Base-by-base conservation (phyloP, 352 stramenopile genomes). In the Thraustochytrium sp. region DNA sequence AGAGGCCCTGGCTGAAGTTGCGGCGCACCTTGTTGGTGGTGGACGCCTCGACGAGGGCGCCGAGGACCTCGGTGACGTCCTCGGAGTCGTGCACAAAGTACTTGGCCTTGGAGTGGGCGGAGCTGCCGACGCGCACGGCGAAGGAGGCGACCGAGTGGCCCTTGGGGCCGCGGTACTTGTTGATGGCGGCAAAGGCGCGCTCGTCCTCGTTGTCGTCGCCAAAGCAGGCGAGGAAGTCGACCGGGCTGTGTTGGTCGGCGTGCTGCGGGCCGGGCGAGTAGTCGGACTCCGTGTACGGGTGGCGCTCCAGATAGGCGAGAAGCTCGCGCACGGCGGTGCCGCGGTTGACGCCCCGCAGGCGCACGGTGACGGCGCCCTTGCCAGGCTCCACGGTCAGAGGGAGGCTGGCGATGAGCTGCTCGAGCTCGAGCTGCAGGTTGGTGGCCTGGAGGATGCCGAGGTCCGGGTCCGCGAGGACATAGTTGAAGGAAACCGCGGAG, bases 141-240 rank as follows among this genome's bases (percentile, higher is more conserved):
- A 31, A 82, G 34, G 11, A 26, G 26, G 23, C 18, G 31, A 82
- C 21, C 18, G 5, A 8, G 2, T 34, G 44, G 46, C 85, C 55
- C 23, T 65, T 85, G n/a, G 48, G 72, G 51, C 9, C 49, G 44
- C 77, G 51, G 29, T 76, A 77, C 49, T 75, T 84, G 55, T 76
- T 76, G 56, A 88, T 64, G 34, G 51, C 94, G 72, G 92, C 88
- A 80, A 96, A 98, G 96, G 99, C 99, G 77, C 97, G 94, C 87
- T 99, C 97, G 85, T 99, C 97, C 83, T 95, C 98, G 74, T 94
- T 90, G 86, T 99, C 97, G 87, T 99, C 97, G 65, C 97, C 97
- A 64, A 99, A 87, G 74, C 94, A 96, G 64, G 99, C 86, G 9
- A 98, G 90, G 89, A 99, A 99, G 83, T 99, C 97, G 23, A 96